phyloP scores from a whole-genome alignment of 208 protist species.

The Leishmania guyanensis region DNA sequence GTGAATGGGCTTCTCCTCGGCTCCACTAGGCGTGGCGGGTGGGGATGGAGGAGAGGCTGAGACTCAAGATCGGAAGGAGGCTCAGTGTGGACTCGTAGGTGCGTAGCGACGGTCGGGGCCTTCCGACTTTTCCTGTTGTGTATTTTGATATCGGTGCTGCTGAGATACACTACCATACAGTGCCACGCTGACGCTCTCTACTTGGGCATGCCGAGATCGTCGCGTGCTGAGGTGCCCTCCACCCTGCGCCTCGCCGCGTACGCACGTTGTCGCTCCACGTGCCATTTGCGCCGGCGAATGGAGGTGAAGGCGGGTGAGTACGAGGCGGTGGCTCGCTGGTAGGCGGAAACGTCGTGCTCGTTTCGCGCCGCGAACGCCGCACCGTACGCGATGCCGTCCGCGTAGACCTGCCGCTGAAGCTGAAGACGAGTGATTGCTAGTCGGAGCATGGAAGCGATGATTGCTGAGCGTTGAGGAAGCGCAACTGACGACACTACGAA shows the following conservation, averaged over 20 bases:
- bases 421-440: conserved; percentile 24
- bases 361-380: conserved; percentile 49
- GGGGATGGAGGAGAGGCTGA: neutral
- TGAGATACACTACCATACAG: neutral
- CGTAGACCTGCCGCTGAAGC: conserved; percentile 47
- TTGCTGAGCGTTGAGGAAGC: neutral
- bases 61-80: neutral
- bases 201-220: conserved; percentile 33
- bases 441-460: conserved; percentile 34
- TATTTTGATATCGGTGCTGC: neutral
- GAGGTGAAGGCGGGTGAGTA: conserved; percentile 56
- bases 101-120: neutral
- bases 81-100: neutral
- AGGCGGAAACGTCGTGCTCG: conserved; percentile 41
- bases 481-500: neutral
- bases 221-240: conserved; percentile 29
- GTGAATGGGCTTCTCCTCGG: too few relatives aligned
- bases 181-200: neutral
- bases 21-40: neutral
- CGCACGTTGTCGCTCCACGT: conserved; percentile 38
- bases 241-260: conserved; percentile 46
- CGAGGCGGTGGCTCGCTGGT: conserved; percentile 44
- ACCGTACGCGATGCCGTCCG: conserved; percentile 51
- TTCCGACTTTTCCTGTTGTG: neutral
- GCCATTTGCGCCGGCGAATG: conserved; percentile 46